These are phyloP conservation scores for Fusarium agapanthi DNA, from an alignment of 2,329 filamentous ascomycete genomes.

Conservation along the genomic window DNA sequence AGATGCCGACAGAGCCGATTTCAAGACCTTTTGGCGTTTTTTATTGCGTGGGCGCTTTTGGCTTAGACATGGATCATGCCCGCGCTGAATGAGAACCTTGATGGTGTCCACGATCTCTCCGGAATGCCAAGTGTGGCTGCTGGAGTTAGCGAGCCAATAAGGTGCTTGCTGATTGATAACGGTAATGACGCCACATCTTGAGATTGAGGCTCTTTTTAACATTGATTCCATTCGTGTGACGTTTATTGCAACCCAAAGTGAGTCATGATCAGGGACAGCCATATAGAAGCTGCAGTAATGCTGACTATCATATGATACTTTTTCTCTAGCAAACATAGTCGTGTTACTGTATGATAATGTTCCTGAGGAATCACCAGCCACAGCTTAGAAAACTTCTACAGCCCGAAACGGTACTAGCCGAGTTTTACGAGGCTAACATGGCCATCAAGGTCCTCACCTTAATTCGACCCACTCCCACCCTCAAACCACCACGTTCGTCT, in stretches of 20 bases:
- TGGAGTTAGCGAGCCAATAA: slow-evolving; percentile 23
- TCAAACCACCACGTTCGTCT: slow-evolving; percentile 1
- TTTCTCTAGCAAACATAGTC: background rate
- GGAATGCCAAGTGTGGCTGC: slow-evolving; percentile 34
- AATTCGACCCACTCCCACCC: slow-evolving; percentile 38
- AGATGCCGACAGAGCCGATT: slow-evolving; percentile 39
- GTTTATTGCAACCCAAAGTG: background rate
- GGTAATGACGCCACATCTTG: slow-evolving; percentile 30
- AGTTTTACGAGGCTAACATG: slow-evolving; percentile 16
- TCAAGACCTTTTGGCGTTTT: slow-evolving; percentile 8
- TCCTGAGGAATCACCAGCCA: slow-evolving; percentile 10
- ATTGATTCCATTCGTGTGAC: background rate
- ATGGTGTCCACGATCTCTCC: slow-evolving; percentile 29
- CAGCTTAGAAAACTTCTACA: slow-evolving; percentile 5
- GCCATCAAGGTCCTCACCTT: slow-evolving; percentile 45
- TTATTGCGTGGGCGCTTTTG: slow-evolving; percentile 16
- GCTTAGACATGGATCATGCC: slow-evolving; percentile 12
- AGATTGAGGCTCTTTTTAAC: background rate
- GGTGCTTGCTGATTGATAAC: background rate
- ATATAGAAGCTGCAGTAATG: accelerated
- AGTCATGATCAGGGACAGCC: background rate
- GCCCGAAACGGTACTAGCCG: slow-evolving; percentile 6
- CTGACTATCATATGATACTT: background rate
- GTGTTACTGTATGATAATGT: background rate
- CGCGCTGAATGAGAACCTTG: slow-evolving; percentile 38